phyloP scores from a whole-genome alignment of 257 asterid genomes.

The Buddleja alternifolia region DNA sequence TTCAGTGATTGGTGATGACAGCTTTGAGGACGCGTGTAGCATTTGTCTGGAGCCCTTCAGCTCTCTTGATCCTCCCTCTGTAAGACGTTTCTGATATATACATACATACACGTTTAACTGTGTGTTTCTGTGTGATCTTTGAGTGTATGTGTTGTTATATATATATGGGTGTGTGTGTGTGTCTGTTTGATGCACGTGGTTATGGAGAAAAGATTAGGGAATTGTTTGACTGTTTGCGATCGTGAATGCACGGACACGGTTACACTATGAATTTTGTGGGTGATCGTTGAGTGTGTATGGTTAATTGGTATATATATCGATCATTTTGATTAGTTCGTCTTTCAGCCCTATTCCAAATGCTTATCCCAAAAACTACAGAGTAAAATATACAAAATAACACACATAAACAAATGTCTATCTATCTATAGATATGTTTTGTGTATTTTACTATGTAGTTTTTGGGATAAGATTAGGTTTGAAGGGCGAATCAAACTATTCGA shows the following conservation, averaged over 20 bases:
- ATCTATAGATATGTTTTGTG: too few species aligned
- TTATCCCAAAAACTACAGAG: too few species aligned
- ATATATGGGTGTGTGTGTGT: too few species aligned
- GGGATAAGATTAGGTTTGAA: too few species aligned
- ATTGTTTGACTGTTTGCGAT: background rate
- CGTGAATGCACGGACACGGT: background rate
- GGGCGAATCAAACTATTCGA: too few species aligned
- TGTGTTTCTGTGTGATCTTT: constrained; percentile 13
- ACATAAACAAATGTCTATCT: too few species aligned
- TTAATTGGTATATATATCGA: too few species aligned
- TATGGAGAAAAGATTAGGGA: too few species aligned
- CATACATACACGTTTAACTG: background rate
- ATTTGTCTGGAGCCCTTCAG: constrained; percentile 58
- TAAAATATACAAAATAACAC: too few species aligned
- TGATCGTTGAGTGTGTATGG: background rate
- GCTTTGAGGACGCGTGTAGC: constrained; percentile 58
- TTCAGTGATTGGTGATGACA: constrained; percentile 36
- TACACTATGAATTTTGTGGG: background rate
- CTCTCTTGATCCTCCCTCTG: constrained; percentile 50
- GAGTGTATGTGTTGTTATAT: background rate
- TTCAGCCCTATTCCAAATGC: too few species aligned
- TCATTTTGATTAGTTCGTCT: too few species aligned
- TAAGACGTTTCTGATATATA: constrained; percentile 22
- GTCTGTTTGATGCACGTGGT: background rate
- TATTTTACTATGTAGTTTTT: too few species aligned